A percentile compares a stretch with the other conserved stretches of the same genome.
Evolutionary conservation across 140 eudicot genomes (phyloP).

Genomic region (Erigeron philadelphicus): DNA sequence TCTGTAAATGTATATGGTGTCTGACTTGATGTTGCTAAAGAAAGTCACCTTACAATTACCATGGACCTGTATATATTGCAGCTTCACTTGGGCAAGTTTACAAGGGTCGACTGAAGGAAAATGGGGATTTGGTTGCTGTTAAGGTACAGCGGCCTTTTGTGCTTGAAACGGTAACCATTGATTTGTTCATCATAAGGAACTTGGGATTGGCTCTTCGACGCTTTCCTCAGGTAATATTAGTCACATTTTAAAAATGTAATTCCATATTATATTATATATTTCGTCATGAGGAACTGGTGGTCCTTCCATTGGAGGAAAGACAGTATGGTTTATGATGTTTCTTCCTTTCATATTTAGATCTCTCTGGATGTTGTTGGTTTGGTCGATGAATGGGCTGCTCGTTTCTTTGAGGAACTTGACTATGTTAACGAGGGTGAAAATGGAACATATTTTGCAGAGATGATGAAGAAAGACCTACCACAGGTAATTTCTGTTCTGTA

Average conservation of each 20-base stretch:
- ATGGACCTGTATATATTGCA: conserved; percentile 35
- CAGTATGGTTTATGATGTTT: conserved; percentile 19
- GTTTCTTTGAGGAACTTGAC: conserved; percentile 99
- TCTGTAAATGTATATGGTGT: conserved; percentile 10
- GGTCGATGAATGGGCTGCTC: conserved; percentile 99
- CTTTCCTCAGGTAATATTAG: conserved; percentile 73
- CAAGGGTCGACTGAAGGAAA: conserved; percentile 94
- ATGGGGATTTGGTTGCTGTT: conserved; percentile 98
- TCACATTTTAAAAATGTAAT: not conserved
- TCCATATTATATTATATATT: not conserved
- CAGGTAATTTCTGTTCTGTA: conserved; percentile 46
- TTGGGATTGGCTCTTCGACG: conserved; percentile 86
- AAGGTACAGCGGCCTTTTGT: conserved; percentile 98
- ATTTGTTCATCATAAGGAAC: conserved; percentile 78
- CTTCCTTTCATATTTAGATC: conserved; percentile 38
- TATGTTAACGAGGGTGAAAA: conserved; percentile 97
- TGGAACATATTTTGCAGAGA: conserved; percentile 90
- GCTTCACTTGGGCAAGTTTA: conserved; percentile 99
- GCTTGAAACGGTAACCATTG: conserved; percentile 93
- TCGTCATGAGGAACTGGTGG: not conserved
- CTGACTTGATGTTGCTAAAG: not conserved
- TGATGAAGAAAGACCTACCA: conserved; percentile 97
- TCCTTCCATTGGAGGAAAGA: not conserved
- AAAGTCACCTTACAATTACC: conserved; percentile 5
- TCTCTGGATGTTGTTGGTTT: conserved; percentile 98